These are phyloP conservation scores for Gyrodon lividus DNA, from an alignment of 768 basidiomycete species.

Conservation along the genomic window DNA sequence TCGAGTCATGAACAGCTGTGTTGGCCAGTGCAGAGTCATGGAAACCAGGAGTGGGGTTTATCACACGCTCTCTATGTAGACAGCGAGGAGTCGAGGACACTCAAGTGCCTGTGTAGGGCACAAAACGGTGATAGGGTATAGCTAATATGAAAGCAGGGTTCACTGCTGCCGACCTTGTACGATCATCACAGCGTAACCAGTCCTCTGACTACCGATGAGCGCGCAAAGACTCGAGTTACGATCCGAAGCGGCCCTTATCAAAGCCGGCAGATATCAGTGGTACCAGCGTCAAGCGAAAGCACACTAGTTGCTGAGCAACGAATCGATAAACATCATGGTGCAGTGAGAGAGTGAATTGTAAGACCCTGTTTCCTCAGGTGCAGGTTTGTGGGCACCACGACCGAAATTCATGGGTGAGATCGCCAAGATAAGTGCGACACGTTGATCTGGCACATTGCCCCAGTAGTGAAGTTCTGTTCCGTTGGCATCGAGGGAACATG, in stretches of 20 bases:
- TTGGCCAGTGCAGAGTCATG: background rate
- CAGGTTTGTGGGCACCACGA: conserved; percentile 1
- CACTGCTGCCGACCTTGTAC: background rate
- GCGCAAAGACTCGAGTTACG: background rate
- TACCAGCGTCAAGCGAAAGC: conserved; percentile 12
- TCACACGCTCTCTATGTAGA: background rate
- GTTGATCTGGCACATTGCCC: conserved; percentile 13
- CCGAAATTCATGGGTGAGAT: conserved; percentile 3
- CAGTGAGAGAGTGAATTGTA: conserved; percentile 11
- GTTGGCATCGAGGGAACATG: conserved; percentile 3
- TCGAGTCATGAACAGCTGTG: background rate
- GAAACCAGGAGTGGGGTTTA: background rate
- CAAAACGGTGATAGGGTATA: no score
- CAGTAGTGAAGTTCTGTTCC: conserved; percentile 10
- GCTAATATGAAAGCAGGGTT: no score
- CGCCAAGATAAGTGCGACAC: conserved; percentile 17
- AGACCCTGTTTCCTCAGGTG: conserved; percentile 13
- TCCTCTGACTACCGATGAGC: background rate
- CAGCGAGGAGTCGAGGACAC: no score
- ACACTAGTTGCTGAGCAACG: conserved; percentile 31
- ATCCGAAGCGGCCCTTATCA: background rate
- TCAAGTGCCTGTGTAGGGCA: no score
- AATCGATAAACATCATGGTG: conserved; percentile 9
- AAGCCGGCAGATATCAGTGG: conserved; percentile 3
- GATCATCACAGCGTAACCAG: conserved; percentile 5